Evolutionary conservation across 768 basidiomycete genomes (phyloP).

Genomic region (Exsudoporus frostii): DNA sequence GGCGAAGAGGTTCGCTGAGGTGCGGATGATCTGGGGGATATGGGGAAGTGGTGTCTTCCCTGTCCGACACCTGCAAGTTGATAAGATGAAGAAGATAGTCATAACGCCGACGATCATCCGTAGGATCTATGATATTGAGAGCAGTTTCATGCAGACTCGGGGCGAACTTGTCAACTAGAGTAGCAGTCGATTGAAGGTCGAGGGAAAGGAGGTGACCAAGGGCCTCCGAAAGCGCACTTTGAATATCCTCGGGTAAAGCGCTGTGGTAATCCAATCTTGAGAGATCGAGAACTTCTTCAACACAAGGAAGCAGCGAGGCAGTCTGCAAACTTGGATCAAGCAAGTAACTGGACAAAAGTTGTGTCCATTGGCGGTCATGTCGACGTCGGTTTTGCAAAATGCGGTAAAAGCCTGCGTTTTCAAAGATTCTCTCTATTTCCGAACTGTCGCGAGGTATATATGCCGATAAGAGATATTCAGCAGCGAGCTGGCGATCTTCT

Average conservation of each 20-base stretch:
- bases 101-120: constrained; percentile 55
- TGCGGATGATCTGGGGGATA: constrained; percentile 36
- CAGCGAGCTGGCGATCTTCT: constrained; percentile 93
- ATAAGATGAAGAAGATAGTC: constrained; percentile 77
- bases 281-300: constrained; percentile 58
- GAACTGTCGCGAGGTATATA: constrained; percentile 84
- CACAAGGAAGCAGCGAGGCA: constrained; percentile 59
- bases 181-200: constrained; percentile 65
- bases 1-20: constrained; percentile 50
- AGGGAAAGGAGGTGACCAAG: constrained; percentile 62
- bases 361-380: constrained; percentile 72
- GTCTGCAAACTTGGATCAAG: constrained; percentile 63
- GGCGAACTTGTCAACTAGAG: constrained; percentile 64
- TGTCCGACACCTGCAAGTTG: constrained; percentile 44
- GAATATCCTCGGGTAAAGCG: constrained; percentile 53
- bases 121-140: constrained; percentile 45
- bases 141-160: constrained; percentile 67
- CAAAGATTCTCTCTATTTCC: constrained; percentile 64
- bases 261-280: constrained; percentile 48
- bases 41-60: constrained; percentile 29
- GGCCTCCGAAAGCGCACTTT: constrained; percentile 49
- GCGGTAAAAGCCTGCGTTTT: constrained; percentile 83
- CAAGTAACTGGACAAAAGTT: constrained; percentile 70
- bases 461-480: constrained; percentile 87
- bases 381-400: constrained; percentile 82